Conservation (phyloP, 2,329 filamentous ascomycete genomes). For the Talaromyces sp. region DNA sequence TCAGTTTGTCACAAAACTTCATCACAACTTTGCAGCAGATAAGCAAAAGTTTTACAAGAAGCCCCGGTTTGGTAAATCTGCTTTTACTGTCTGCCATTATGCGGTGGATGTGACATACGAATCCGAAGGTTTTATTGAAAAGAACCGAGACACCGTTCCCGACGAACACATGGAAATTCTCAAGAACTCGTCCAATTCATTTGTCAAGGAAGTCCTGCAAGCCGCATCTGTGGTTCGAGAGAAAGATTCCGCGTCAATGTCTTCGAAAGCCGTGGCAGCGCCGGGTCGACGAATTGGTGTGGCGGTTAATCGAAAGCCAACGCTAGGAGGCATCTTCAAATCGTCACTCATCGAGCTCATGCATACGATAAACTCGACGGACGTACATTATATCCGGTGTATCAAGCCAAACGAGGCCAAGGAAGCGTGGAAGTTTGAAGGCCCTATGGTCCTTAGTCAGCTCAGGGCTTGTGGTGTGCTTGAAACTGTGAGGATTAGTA, state of each 20-base stretch:
- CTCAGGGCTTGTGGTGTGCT: slow-evolving; percentile 97
- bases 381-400: slow-evolving; percentile 98
- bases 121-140: slow-evolving; percentile 98
- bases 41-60: slow-evolving; percentile 99
- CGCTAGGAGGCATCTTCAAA: slow-evolving; percentile 96
- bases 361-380: slow-evolving; percentile 94
- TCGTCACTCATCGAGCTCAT: slow-evolving; percentile 97
- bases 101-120: slow-evolving; percentile 97
- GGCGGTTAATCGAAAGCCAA: slow-evolving; percentile 92
- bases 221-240: slow-evolving; percentile 83
- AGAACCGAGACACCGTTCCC: slow-evolving; percentile 97
- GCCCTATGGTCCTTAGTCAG: slow-evolving; percentile 97
- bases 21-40: slow-evolving; percentile 83
- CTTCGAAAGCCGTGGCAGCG: slow-evolving; percentile 69
- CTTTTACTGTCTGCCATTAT: slow-evolving; percentile 98
- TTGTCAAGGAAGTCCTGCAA: slow-evolving; percentile 78
- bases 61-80: slow-evolving; percentile 91
- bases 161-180: slow-evolving; percentile 97
- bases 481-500: slow-evolving; percentile 96
- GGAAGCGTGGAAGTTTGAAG: slow-evolving; percentile 95
- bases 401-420: slow-evolving; percentile 99
- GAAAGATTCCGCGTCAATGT: slow-evolving; percentile 65
- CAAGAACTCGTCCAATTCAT: slow-evolving; percentile 74
- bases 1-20: slow-evolving; percentile 92
- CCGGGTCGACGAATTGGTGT: slow-evolving; percentile 82